Conservation (phyloP, 1,284 basidiomycete species). For the Clitocybe nebularis region DNA sequence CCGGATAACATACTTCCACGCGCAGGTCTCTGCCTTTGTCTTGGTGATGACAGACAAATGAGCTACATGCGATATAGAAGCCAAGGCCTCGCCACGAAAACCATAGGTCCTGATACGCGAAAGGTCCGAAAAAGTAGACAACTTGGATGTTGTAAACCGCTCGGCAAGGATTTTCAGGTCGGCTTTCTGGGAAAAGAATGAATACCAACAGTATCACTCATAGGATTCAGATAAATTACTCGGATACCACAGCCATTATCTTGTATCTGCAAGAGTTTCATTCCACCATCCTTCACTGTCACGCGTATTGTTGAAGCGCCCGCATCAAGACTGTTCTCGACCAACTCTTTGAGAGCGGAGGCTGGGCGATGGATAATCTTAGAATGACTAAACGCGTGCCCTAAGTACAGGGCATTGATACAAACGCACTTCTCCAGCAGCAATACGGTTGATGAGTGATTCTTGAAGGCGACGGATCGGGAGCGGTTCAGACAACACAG, state of each 20-base stretch:
- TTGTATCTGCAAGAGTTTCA: slow-evolving; percentile 94
- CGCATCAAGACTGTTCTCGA: slow-evolving; percentile 95
- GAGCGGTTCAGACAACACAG: slow-evolving; percentile 26
- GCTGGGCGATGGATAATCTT: slow-evolving; percentile 96
- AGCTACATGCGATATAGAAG: slow-evolving; percentile 94
- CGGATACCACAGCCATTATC: slow-evolving; percentile 96
- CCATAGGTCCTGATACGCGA: slow-evolving; percentile 89
- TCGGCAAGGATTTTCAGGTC: slow-evolving; percentile 93
- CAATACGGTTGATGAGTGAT: slow-evolving; percentile 76
- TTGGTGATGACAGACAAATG: slow-evolving; percentile 89
- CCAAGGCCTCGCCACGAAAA: slow-evolving; percentile 95
- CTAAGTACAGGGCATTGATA: slow-evolving; percentile 1
- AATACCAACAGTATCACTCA: not conserved
- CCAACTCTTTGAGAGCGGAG: slow-evolving; percentile 94
- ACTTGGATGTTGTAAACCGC: slow-evolving; percentile 94
- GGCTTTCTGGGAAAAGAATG: slow-evolving; percentile 39
- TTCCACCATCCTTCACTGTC: slow-evolving; percentile 91
- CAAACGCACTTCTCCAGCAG: slow-evolving; percentile 68
- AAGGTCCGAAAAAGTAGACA: slow-evolving; percentile 85
- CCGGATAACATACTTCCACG: slow-evolving; percentile 71
- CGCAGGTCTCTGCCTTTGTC: slow-evolving; percentile 74
- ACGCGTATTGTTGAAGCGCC: slow-evolving; percentile 85
- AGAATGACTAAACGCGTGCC: slow-evolving; percentile 5
- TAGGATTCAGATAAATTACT: slow-evolving; percentile 35
- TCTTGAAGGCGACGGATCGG: slow-evolving; percentile 72